Base-by-base conservation (phyloP, 768 basidiomycete species). In the Serendipita sp. region DNA sequence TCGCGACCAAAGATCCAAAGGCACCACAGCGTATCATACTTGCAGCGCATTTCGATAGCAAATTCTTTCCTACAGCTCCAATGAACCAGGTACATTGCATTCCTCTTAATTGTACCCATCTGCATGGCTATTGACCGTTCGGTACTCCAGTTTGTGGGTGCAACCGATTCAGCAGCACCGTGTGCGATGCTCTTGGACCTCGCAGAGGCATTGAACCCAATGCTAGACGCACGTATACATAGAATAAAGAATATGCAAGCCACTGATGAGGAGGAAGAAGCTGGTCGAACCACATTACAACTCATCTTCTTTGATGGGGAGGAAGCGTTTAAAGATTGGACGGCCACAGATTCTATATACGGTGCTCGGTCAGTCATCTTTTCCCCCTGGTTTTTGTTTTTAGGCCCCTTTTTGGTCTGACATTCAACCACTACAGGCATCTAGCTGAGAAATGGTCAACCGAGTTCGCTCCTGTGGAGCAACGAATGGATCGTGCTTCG, bases 281-380 rank as follows among this genome's bases (percentile, higher is more conserved):
- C 85, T 13, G 82, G 82, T 0, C 87, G 89, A 64, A 91, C 88
- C 18, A 95, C 94, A 2, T 74, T 99, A 6, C 92, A 96, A 71
- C 76, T 98, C 6, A 79, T 99, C 8, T 95, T 98, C 72, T 95
- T 99, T 65, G 96, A 99, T 69, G 96, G 96, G 2, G 96, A 99
- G 74, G 96, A 98, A 73, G 96, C 96, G 0, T 97, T 95, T 73
- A 78, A 83, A 53, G 77, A 81, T 31, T 99, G 95, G 95, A 91
- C 91, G 2, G 80, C 78, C 34, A 83, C 81, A 2, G 95, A 99
- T 73, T 94, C 91, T 0, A 84, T 91, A 46, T 99, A 99, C 71
- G 95, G 95, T n/a, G 86, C 95, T 44, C 83, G 90, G 94, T 91
- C 67, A n/a, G 55, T 52, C 33, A 6, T 44, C 23, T 40, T 1